These are phyloP conservation scores for Abrus pulchellus DNA, from an alignment of 306 rosid species.

Conservation along the genomic window DNA sequence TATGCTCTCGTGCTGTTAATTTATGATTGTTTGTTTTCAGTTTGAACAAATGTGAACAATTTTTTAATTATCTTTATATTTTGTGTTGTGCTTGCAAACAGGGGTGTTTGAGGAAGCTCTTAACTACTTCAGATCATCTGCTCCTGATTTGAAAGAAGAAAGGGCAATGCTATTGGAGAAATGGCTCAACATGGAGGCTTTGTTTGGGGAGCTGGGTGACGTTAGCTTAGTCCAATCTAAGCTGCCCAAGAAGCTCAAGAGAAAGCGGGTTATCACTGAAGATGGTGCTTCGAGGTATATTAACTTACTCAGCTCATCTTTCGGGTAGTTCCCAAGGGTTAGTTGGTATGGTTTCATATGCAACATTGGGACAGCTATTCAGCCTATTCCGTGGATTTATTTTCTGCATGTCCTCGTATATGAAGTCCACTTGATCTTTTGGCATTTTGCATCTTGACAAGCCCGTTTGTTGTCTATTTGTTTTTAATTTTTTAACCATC, in stretches of 20 bases:
- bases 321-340: slow-evolving; percentile 27
- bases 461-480: not conserved
- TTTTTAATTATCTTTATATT: slow-evolving; percentile 36
- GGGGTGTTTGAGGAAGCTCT: slow-evolving; percentile 91
- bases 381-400: not conserved
- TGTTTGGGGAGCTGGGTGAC: slow-evolving; percentile 82
- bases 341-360: not conserved
- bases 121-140: slow-evolving; percentile 81
- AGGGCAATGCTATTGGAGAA: slow-evolving; percentile 93
- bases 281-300: slow-evolving; percentile 91
- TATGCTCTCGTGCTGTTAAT: slow-evolving; percentile 33
- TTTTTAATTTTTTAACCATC: slow-evolving; percentile 2
- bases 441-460: slow-evolving; percentile 12
- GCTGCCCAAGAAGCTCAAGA: slow-evolving; percentile 94
- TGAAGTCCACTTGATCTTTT: not conserved
- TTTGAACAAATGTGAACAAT: not conserved
- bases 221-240: slow-evolving; percentile 80
- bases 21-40: slow-evolving; percentile 26
- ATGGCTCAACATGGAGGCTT: slow-evolving; percentile 85
- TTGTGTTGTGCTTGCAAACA: slow-evolving; percentile 43
- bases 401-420: not conserved
- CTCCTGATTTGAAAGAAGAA: slow-evolving; percentile 93
- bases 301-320: slow-evolving; percentile 10
- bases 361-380: not conserved
- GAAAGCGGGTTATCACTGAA: slow-evolving; percentile 71